phyloP scores from a whole-genome alignment of 305 asterid species.

The Solanum hybrid region DNA sequence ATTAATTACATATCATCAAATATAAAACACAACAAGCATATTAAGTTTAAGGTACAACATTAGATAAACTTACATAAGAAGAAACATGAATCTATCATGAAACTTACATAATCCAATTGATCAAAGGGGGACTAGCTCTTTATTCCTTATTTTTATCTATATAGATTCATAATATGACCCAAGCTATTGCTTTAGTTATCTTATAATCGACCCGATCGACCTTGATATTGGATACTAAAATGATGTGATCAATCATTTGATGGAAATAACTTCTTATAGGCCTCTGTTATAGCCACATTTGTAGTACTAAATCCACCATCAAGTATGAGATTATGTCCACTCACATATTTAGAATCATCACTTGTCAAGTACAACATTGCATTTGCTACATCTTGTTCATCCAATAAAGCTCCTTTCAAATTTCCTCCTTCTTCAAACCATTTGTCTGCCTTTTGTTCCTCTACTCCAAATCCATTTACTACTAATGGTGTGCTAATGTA shows the following conservation, averaged over 20 bases:
- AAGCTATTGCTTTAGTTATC: background rate
- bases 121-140: background rate
- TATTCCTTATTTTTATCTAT: background rate
- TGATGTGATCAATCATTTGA: background rate
- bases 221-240: background rate
- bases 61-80: background rate
- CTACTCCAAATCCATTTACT: background rate
- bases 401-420: background rate
- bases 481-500: background rate
- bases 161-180: too few relatives aligned
- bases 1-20: background rate
- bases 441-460: background rate
- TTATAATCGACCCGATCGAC: background rate
- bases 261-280: background rate
- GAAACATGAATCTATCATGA: background rate
- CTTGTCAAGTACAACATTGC: background rate
- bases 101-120: background rate
- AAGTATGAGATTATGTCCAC: background rate
- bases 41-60: background rate
- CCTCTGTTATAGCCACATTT: background rate
- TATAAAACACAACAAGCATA: background rate
- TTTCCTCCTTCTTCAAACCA: background rate
- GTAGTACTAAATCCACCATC: slow-evolving; percentile 8
- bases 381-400: background rate
- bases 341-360: slow-evolving; percentile 2